These are phyloP conservation scores for Blastobotrys muscicola DNA, from an alignment of 805 yeast genomes.

Conservation along the genomic window DNA sequence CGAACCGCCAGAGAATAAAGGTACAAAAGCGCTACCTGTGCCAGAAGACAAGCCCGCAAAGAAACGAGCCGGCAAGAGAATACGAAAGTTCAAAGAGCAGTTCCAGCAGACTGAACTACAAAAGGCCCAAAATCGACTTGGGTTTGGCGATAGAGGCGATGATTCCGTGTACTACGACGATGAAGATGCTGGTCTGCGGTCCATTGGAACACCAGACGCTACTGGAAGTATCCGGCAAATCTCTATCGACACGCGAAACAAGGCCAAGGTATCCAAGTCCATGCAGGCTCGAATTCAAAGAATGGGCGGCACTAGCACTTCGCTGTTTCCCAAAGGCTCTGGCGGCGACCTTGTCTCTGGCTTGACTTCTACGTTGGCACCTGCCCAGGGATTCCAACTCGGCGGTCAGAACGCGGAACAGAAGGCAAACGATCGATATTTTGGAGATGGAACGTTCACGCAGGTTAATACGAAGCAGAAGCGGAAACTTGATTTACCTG, in stretches of 20 bases:
- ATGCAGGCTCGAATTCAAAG: conserved; percentile 38
- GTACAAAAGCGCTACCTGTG: conserved; percentile 55
- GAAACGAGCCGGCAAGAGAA: conserved; percentile 76
- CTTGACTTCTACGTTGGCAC: conserved; percentile 12
- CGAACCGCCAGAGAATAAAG: conserved; percentile 63
- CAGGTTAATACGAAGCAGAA: not conserved
- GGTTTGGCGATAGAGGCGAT: conserved; percentile 68
- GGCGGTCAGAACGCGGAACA: conserved; percentile 15
- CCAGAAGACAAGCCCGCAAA: conserved; percentile 72
- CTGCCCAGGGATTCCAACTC: conserved; percentile 20
- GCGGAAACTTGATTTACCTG: conserved; percentile 1
- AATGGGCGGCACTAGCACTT: not conserved
- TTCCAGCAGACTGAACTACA: conserved; percentile 73
- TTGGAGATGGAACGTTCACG: conserved; percentile 19
- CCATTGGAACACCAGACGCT: conserved; percentile 41
- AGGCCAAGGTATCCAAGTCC: conserved; percentile 51
- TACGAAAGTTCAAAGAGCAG: conserved; percentile 72
- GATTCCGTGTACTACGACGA: conserved; percentile 59
- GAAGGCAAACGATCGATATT: conserved; percentile 17
- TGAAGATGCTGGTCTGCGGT: conserved; percentile 48
- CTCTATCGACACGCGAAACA: conserved; percentile 26
- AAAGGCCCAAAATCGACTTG: conserved; percentile 75
- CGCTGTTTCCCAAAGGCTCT: not conserved
- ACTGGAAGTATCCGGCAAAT: conserved; percentile 15
- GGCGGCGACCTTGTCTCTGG: no score